Percentiles rank a stretch among this genome's conserved stretches.
Evolutionary conservation across 2,329 filamentous ascomycete genomes (phyloP).

Genomic region (Madurella fahalii): DNA sequence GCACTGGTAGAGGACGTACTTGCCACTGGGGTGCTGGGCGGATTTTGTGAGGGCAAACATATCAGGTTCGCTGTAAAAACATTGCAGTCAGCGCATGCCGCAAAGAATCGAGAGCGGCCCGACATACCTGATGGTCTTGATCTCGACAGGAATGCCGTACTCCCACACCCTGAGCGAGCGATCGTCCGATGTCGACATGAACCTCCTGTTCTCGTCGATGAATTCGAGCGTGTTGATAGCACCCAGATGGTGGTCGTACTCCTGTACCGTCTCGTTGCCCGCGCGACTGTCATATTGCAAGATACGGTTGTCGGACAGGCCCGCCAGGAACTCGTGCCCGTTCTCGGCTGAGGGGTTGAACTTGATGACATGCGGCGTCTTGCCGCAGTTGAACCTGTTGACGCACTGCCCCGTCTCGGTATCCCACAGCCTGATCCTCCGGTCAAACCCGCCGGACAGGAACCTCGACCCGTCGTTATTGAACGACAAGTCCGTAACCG

Average conservation of each 20-base stretch:
- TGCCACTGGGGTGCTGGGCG: slow-evolving; percentile 78
- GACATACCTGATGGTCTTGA: slow-evolving; percentile 64
- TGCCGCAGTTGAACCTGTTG: slow-evolving; percentile 85
- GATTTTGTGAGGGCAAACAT: slow-evolving; percentile 95
- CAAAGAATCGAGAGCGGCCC: slow-evolving; percentile 40
- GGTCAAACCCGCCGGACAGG: slow-evolving; percentile 86
- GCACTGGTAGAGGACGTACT: slow-evolving; percentile 90
- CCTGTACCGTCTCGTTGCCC: slow-evolving; percentile 75
- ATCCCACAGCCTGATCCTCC: slow-evolving; percentile 97
- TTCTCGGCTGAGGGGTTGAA: slow-evolving; percentile 81
- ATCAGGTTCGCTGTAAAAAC: slow-evolving; percentile 74
- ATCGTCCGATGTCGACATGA: slow-evolving; percentile 97
- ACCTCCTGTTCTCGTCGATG: slow-evolving; percentile 87
- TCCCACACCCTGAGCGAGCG: slow-evolving; percentile 96
- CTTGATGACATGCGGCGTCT: slow-evolving; percentile 89
- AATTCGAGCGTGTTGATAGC: slow-evolving; percentile 97
- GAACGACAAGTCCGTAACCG: slow-evolving; percentile 86
- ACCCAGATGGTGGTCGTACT: slow-evolving; percentile 98
- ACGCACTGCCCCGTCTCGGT: slow-evolving; percentile 90
- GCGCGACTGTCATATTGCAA: slow-evolving; percentile 90
- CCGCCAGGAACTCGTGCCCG: slow-evolving; percentile 86
- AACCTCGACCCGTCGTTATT: slow-evolving; percentile 78
- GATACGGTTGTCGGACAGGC: slow-evolving; percentile 99
- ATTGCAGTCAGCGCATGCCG: background rate
- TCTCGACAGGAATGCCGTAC: slow-evolving; percentile 87